These are phyloP conservation scores for Mucor ambiguus DNA, from an alignment of 371 early-diverging fungal genomes.

Conservation along the genomic window DNA sequence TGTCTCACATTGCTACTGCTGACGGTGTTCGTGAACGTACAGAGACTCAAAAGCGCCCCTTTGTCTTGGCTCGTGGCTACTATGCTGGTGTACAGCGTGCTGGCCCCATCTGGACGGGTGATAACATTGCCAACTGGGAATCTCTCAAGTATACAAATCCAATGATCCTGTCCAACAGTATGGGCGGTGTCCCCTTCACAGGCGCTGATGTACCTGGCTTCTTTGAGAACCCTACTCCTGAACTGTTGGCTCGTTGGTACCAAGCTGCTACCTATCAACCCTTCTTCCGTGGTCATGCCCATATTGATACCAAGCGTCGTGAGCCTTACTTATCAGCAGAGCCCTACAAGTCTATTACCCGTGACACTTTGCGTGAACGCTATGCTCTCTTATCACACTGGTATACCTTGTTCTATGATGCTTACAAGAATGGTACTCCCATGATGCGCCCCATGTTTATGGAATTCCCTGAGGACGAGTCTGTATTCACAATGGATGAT, in stretches of 20 bases:
- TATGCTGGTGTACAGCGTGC: slow-evolving; percentile 88
- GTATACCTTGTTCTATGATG: slow-evolving; percentile 82
- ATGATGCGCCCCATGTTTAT: slow-evolving; percentile 85
- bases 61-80: slow-evolving; percentile 88
- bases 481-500: slow-evolving; percentile 74
- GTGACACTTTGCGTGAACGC: slow-evolving; percentile 72
- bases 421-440: slow-evolving; percentile 67
- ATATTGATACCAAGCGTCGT: slow-evolving; percentile 92
- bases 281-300: slow-evolving; percentile 93
- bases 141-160: slow-evolving; percentile 76
- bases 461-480: slow-evolving; percentile 80
- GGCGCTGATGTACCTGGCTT: slow-evolving; percentile 96
- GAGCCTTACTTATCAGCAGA: slow-evolving; percentile 96
- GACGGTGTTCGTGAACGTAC: slow-evolving; percentile 57
- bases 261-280: slow-evolving; percentile 91
- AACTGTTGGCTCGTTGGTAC: slow-evolving; percentile 88
- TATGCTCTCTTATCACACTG: slow-evolving; percentile 81
- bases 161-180: slow-evolving; percentile 78
- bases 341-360: slow-evolving; percentile 69
- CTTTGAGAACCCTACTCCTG: slow-evolving; percentile 84
- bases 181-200: slow-evolving; percentile 77
- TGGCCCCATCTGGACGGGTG: slow-evolving; percentile 94
- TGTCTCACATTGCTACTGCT: slow-evolving; percentile 64
- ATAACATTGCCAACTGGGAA: slow-evolving; percentile 86
- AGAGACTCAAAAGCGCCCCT: slow-evolving; percentile 69